phyloP scores from a whole-genome alignment of 192 early-diverging fungal species.

The Rhizophagus clarus region DNA sequence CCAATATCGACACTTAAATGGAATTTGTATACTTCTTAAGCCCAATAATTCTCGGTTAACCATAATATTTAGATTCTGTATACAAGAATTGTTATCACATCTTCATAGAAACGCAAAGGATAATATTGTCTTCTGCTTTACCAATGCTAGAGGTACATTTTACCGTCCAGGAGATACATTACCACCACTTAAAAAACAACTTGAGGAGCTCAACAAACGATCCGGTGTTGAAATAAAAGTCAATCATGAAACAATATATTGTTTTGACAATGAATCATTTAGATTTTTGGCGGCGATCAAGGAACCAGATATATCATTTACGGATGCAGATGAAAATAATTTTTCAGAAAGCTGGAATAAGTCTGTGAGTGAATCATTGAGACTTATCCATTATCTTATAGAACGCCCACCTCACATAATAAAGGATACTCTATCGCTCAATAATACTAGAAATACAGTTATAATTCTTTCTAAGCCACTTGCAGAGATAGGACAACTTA shows the following conservation, averaged over 20 bases:
- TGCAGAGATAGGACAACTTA: constrained; percentile 32
- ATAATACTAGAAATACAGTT: constrained; percentile 32
- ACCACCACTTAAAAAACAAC: no score
- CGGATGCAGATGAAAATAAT: constrained; percentile 8
- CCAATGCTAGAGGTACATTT: constrained; percentile 33
- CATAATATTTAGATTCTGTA: constrained; percentile 32
- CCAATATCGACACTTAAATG: constrained; percentile 26
- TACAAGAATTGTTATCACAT: constrained; percentile 34
- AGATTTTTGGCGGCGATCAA: constrained; percentile 35
- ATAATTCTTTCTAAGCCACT: constrained; percentile 29
- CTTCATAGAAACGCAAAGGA: constrained; percentile 34
- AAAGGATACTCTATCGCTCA: constrained; percentile 36
- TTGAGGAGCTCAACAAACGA: constrained; percentile 24
- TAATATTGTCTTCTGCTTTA: constrained; percentile 41
- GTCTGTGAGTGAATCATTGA: constrained; percentile 30
- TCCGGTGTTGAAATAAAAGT: constrained; percentile 20
- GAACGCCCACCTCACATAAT: constrained; percentile 26
- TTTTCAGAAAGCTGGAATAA: constrained; percentile 37
- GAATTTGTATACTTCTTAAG: constrained; percentile 34
- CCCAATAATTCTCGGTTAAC: constrained; percentile 32
- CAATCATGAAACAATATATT: constrained; percentile 28
- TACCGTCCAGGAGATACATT: constrained; percentile 38
- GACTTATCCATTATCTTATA: constrained; percentile 29
- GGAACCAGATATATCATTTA: constrained; percentile 24
- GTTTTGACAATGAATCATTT: constrained; percentile 41